A percentile compares a stretch with the other conserved stretches of the same genome.
Conservation (phyloP, 2,329 filamentous ascomycete species). For the Capronia coronata region DNA sequence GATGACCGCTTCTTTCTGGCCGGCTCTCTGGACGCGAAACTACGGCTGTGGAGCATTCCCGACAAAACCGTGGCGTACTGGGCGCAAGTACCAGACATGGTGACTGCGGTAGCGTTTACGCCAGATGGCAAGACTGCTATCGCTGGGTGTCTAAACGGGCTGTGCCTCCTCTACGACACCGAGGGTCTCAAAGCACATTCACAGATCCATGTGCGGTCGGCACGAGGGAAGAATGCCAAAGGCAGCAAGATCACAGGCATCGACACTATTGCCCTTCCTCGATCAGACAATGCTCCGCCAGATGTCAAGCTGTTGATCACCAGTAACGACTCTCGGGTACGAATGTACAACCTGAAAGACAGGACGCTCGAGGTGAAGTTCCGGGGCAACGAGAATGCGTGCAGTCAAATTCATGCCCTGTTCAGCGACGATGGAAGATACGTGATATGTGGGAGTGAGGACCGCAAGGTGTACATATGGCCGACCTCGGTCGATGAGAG, state of each 20-base stretch:
- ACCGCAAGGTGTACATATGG: slow-evolving; percentile 87
- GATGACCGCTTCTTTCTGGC: slow-evolving; percentile 97
- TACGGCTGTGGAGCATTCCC: slow-evolving; percentile 93
- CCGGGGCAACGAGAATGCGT: slow-evolving; percentile 81
- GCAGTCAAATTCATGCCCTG: slow-evolving; percentile 80
- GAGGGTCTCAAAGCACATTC: slow-evolving; percentile 77
- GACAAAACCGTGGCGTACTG: slow-evolving; percentile 89
- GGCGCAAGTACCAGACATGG: slow-evolving; percentile 71
- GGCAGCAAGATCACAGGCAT: slow-evolving; percentile 97
- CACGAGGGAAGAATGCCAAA: slow-evolving; percentile 85
- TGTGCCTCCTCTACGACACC: slow-evolving; percentile 88
- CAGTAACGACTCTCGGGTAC: slow-evolving; percentile 88
- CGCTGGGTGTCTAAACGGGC: slow-evolving; percentile 75
- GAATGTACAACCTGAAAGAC: slow-evolving; percentile 81
- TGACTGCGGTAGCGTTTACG: slow-evolving; percentile 88
- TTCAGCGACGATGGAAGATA: slow-evolving; percentile 83
- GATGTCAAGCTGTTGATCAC: slow-evolving; percentile 82
- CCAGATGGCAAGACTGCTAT: slow-evolving; percentile 87
- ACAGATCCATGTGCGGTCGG: slow-evolving; percentile 89
- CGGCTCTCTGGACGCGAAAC: slow-evolving; percentile 79
- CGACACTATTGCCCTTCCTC: slow-evolving; percentile 60
- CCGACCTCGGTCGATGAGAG: slow-evolving; percentile 47
- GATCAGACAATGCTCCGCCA: slow-evolving; percentile 50
- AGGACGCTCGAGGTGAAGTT: slow-evolving; percentile 84
- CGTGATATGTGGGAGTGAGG: slow-evolving; percentile 88